Evolutionary conservation across 306 rosid species (phyloP).

Genomic region (Canavalia ensiformis): DNA sequence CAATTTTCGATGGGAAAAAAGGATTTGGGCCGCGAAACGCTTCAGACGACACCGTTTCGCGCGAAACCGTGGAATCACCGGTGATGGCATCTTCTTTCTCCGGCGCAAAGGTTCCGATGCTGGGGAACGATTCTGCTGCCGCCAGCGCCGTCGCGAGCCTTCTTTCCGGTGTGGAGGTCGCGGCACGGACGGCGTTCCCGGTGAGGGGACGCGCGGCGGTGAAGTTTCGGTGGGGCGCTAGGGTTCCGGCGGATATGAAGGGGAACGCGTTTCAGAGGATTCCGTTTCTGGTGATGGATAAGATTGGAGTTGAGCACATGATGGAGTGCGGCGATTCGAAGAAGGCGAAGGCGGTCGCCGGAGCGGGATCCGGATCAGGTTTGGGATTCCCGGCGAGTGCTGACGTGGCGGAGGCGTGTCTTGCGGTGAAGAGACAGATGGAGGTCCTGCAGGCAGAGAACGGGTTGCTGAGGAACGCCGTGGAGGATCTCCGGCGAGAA

Average conservation of each 20-base stretch:
- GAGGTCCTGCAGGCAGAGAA: conserved; percentile 73
- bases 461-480: conserved; percentile 72
- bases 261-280: conserved; percentile 57
- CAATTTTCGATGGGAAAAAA: conserved; percentile 57
- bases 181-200: conserved; percentile 78
- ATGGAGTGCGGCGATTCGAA: conserved; percentile 59
- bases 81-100: conserved; percentile 43
- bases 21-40: neutral
- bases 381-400: conserved; percentile 41
- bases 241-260: conserved; percentile 74
- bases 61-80: conserved; percentile 59
- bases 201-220: conserved; percentile 63
- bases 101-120: conserved; percentile 49
- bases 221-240: conserved; percentile 84
- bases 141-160: conserved; percentile 51
- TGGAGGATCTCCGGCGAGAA: conserved; percentile 85
- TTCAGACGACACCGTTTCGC: conserved; percentile 47
- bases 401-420: conserved; percentile 73
- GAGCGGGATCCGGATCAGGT: neutral
- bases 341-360: conserved; percentile 33
- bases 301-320: conserved; percentile 87
- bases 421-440: conserved; percentile 70
- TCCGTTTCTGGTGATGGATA: conserved; percentile 89
- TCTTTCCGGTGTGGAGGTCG: conserved; percentile 73
- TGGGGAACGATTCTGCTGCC: conserved; percentile 40